Evolutionary conservation across 2,329 filamentous ascomycete species (phyloP).

Genomic region (Trichoderma endophyticum): DNA sequence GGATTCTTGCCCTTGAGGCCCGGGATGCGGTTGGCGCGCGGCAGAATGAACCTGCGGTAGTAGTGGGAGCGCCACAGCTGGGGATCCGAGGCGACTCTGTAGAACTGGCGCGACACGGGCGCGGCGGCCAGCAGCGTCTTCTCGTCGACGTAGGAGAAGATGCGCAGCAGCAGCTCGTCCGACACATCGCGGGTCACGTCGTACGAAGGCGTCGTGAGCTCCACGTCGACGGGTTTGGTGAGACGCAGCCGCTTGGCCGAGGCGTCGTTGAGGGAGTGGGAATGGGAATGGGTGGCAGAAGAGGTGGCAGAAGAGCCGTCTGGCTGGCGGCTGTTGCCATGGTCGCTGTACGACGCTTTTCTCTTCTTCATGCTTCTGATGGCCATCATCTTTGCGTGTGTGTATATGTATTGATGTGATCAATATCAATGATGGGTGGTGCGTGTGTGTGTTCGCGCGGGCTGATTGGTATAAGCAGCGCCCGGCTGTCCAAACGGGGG

Average conservation of each 20-base stretch:
- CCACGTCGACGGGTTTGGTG: neutral
- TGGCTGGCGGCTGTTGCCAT: neutral
- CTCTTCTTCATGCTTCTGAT: neutral
- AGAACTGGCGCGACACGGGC: slow-evolving; percentile 71
- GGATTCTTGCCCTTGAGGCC: slow-evolving; percentile 49
- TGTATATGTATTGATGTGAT: neutral
- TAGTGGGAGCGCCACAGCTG: slow-evolving; percentile 91
- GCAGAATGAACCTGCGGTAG: slow-evolving; percentile 81
- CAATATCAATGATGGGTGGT: neutral
- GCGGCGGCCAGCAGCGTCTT: slow-evolving; percentile 61
- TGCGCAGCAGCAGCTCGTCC: slow-evolving; percentile 82
- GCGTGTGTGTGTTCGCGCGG: neutral
- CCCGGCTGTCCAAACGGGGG: neutral
- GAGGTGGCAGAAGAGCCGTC: neutral
- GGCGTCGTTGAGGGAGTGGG: slow-evolving; percentile 4
- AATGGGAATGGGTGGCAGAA: neutral
- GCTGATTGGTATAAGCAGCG: neutral
- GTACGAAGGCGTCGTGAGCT: slow-evolving; percentile 16
- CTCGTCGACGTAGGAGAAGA: slow-evolving; percentile 73
- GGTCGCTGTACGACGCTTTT: slow-evolving; percentile 4
- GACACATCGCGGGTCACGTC: slow-evolving; percentile 73
- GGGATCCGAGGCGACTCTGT: slow-evolving; percentile 70
- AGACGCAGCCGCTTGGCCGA: slow-evolving; percentile 26
- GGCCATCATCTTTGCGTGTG: neutral
- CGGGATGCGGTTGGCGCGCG: slow-evolving; percentile 72